Percentiles rank a stretch among this genome's conserved stretches.
phyloP scores from a whole-genome alignment of 192 early-diverging fungal species.

The Coemansia sp. region DNA sequence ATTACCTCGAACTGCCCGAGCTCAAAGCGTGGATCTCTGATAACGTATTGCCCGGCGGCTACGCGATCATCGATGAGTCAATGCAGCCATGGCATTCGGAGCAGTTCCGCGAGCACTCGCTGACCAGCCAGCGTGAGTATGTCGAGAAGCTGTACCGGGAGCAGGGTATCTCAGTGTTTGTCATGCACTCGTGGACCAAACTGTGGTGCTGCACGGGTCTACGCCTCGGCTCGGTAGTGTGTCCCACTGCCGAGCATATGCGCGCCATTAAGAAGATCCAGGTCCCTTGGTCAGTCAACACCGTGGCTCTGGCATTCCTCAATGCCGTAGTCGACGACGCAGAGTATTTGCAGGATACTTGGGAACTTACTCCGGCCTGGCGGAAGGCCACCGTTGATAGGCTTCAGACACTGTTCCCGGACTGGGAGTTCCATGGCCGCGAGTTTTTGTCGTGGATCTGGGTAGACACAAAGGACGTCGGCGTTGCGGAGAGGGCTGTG shows the following conservation, averaged over 20 bases:
- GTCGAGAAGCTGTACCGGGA: constrained; percentile 59
- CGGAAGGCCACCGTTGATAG: constrained; percentile 53
- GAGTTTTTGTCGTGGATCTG: constrained; percentile 85
- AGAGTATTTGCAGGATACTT: constrained; percentile 73
- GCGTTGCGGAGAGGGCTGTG: constrained; percentile 64
- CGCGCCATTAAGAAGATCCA: constrained; percentile 73
- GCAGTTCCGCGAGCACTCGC: constrained; percentile 78
- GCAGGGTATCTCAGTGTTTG: constrained; percentile 72
- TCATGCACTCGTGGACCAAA: constrained; percentile 95
- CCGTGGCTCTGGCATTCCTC: constrained; percentile 81
- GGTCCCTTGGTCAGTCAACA: constrained; percentile 93
- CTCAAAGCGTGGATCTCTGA: constrained; percentile 73
- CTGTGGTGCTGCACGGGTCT: constrained; percentile 92
- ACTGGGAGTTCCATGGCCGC: constrained; percentile 72
- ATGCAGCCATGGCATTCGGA: constrained; percentile 93
- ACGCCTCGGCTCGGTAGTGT: constrained; percentile 83
- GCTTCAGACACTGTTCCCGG: constrained; percentile 33
- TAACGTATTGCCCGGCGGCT: constrained; percentile 77
- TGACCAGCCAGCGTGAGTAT: constrained; percentile 72
- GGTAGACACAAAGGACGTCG: constrained; percentile 67
- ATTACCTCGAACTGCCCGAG: constrained; percentile 72
- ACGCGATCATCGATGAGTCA: constrained; percentile 86
- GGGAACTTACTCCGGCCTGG: constrained; percentile 72
- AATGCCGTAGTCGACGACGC: constrained; percentile 71
- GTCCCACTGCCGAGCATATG: constrained; percentile 76